These are phyloP conservation scores for Ceratocystis cubensis DNA, from an alignment of 2,329 filamentous ascomycete genomes.

Conservation along the genomic window DNA sequence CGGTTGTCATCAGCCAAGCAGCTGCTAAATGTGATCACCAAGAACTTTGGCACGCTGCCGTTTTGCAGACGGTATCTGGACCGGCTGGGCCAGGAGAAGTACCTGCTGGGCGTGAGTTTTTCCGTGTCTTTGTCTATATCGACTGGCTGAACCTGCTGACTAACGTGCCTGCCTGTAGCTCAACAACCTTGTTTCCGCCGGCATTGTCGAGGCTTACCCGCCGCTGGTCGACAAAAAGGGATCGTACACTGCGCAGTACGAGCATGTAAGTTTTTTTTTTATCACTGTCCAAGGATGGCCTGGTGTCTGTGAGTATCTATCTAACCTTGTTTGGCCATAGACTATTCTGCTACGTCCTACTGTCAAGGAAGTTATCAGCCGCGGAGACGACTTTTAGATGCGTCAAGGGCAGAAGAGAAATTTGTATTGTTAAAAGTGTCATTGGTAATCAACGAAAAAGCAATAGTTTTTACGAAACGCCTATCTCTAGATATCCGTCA, in stretches of 20 bases:
- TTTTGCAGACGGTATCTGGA: constrained; percentile 78
- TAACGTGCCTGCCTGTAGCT: constrained; percentile 35
- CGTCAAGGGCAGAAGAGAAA: neutral
- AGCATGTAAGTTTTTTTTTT: constrained; percentile 58
- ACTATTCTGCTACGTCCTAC: constrained; percentile 58
- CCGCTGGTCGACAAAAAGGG: constrained; percentile 76
- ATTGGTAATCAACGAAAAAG: neutral
- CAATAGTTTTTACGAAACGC: neutral
- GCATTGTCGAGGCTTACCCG: constrained; percentile 73
- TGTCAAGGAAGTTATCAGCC: constrained; percentile 68
- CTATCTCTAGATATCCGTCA: neutral
- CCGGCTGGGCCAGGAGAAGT: constrained; percentile 77
- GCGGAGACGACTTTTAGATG: constrained; percentile 60
- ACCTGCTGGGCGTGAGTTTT: constrained; percentile 60
- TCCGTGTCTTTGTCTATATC: neutral
- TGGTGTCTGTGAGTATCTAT: neutral
- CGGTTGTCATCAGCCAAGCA: constrained; percentile 64
- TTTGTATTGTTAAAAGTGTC: neutral
- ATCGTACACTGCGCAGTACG: constrained; percentile 76
- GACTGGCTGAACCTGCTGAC: neutral
- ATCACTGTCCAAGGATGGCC: neutral
- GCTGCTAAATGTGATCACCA: constrained; percentile 69
- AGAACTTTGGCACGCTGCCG: constrained; percentile 77
- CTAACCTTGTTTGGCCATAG: constrained; percentile 29
- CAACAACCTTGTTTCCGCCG: constrained; percentile 64